phyloP scores from a whole-genome alignment of 495 filamentous ascomycete genomes.

The Darksidea phi region DNA sequence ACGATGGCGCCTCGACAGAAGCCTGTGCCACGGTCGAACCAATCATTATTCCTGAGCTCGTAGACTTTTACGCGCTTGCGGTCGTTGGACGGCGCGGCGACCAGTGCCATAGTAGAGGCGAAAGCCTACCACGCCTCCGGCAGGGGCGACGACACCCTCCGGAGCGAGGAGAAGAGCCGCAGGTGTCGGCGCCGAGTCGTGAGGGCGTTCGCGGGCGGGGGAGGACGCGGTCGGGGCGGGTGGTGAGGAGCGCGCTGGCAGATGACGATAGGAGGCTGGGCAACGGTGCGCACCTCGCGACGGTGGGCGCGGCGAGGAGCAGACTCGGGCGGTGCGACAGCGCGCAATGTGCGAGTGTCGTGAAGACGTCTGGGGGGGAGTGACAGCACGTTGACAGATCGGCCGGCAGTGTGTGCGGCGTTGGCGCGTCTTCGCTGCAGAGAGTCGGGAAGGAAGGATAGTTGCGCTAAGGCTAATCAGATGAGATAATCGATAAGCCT shows the following conservation, averaged over 20 bases:
- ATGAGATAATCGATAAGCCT: constrained; percentile 36
- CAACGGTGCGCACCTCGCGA: constrained; percentile 4
- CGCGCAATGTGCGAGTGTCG: neutral
- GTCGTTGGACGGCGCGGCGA: constrained; percentile 75
- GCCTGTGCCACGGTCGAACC: constrained; percentile 95
- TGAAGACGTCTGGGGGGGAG: neutral
- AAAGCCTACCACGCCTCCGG: constrained; percentile 38
- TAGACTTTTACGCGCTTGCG: constrained; percentile 99
- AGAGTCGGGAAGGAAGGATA: constrained; percentile 14
- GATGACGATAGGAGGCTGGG: constrained; percentile 30
- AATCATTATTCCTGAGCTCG: constrained; percentile 96
- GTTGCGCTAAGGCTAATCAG: constrained; percentile 21
- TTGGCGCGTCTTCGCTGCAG: constrained; percentile 14
- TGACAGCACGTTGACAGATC: constrained; percentile 12
- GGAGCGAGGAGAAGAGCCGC: constrained; percentile 30
- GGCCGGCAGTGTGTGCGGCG: constrained; percentile 9
- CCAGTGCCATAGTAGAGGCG: constrained; percentile 70
- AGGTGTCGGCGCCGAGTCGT: constrained; percentile 12
- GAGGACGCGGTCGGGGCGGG: constrained; percentile 4
- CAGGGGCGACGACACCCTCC: constrained; percentile 33
- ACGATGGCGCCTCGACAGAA: constrained; percentile 82
- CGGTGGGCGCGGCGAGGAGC: neutral
- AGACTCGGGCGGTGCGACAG: neutral
- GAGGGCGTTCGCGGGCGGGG: neutral
- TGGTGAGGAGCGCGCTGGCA: constrained; percentile 9